Base-by-base conservation (phyloP, 1,284 basidiomycete species). In the Albatrellus sp. region DNA sequence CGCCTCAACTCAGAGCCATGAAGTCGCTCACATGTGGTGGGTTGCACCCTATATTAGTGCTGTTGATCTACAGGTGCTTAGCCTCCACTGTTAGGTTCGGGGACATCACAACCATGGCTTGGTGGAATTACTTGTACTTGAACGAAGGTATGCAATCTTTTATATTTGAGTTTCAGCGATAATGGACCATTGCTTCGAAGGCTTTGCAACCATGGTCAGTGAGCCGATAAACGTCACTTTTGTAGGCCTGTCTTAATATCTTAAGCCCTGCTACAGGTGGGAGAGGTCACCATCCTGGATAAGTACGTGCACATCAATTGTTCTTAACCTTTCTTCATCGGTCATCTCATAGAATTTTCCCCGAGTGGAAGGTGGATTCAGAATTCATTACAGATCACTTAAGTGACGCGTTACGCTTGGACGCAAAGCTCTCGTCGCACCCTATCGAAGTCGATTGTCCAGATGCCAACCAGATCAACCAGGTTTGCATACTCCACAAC, bases 381-480 rank as follows among this genome's bases (percentile, higher is more conserved):
- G 70, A 73, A 40, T 88, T 87, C 57, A 78, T 87, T 50, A 69
- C 70, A 11, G 60, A 64, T n/a, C 70, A 80, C 55, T 63, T 83
- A 32, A 70, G 71, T 48, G 60, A 65, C 28, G 91, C 93, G 11
- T 72, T 96, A 30, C 67, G 70, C 32, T 74, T 97, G 45, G 94
- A 98, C 57, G 78, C 88, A 9, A 90, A 93, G 61, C 69, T 87
- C 12, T 94, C 91, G 12, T 93, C 90, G 29, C 94, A 98, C 62
- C 88, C 93, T 1, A 90, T 98, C 56, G 91, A 98, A 63, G 90
- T 97, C 16, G 83, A 85, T 8, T 90, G 86, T 56, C 87, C 88
- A 0, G 87, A 93, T 58, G 84, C 88, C 11, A 83, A 87, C 57
- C 77, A 86, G 59, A 86, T 92, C 55, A 85, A 85, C 59, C 85